Evolutionary conservation across 192 early-diverging fungal species (phyloP), one percentile per base, ranked within the genome.

Genomic region (Coemansia sp.): DNA sequence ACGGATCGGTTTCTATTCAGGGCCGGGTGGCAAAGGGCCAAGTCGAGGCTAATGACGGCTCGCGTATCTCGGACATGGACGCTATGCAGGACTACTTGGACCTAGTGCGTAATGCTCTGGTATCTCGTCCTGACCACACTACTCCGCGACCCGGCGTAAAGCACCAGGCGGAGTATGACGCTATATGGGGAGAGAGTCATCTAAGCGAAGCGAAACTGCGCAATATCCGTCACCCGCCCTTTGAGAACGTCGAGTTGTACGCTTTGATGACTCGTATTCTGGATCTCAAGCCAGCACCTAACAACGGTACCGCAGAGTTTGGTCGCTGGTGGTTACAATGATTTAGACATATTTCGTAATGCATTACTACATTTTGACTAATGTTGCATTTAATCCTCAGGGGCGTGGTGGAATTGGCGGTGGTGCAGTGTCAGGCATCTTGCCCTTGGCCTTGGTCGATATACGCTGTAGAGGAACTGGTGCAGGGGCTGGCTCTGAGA

Each of bases 171-270:
- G 69, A 83, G 27, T 61, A 83, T n/a, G 75, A 75, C 24, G 16
- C 24, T 11, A 18, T 71, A 41, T 81, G 78, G 78, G 78, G 73
- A 34, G 78, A 81, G 7, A 16, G 9, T 11, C 35, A 52, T 11
- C 37, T 75, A n/a, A 44, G 38, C 40, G 60, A 73, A 15, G 29
- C 41, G 0, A 22, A 6, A 16, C 49, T 80, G 62, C 65, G 69
- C 24, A 68, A 71, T 32, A 69, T 73, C 30, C 63, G 84, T 3
- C 72, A 77, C 43, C 86, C 84, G 43, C 68, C 83, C 2, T 91
- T 94, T 62, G 60, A 68, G 38, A 95, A 95, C 70, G 82, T 87
- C 5, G 91, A 94, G 68, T 60, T 95, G 34, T 95, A 93, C 67
- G 78, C 74, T 5, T 70, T 95, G 34, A 65, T 95, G 47, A 49